Evolutionary conservation across 176 grass and related monocot genomes (phyloP), one percentile per base, ranked within the genome.

Genomic region (Calamus simplicifolius): DNA sequence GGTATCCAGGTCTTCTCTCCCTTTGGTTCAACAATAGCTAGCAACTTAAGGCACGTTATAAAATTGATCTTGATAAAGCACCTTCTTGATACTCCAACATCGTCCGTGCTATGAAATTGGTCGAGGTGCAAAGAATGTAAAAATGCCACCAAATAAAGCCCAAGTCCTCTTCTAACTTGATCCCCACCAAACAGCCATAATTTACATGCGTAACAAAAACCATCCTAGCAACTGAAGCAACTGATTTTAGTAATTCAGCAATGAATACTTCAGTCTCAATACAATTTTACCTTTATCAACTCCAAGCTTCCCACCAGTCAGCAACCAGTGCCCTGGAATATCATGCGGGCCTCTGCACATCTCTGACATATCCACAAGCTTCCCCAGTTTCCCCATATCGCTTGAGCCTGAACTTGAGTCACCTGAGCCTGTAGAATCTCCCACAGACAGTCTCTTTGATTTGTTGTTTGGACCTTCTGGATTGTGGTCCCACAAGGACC

Each of bases 311-410:
- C 75, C 85, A 17, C 85, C 85, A 1, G 80, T 84, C 72, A 89
- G 76, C 63, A 89, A 50, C 85, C 85, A 89, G 73, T 89, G 85
- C 30, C 80, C 85, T 0, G 80, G 85, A n/a, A 64, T 51, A 58
- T 87, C 84, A 4, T 89, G 75, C 1, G 85, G 85, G 2, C 76
- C 80, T 67, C 80, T 84, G 43, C 56, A 71, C 80, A 80, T 54
- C 80, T 89, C 85, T 0, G 72, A 79, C 80, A 75, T 77, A 49
- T 89, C 85, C 63, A 84, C 85, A 58, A 80, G 73, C 38, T 79
- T 82, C 6, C 59, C 6, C 2, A 80, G 25, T 49, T 71, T 84
- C 23, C 79, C 72, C 16, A 21, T 49, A 35, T 76, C 73, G 13
- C 56, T 57, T 27, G 63, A 73, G 50, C 58, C 52, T n/a, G 62